Evolutionary conservation across 306 rosid genomes (phyloP).

Genomic region (Ochetophila trinervis): DNA sequence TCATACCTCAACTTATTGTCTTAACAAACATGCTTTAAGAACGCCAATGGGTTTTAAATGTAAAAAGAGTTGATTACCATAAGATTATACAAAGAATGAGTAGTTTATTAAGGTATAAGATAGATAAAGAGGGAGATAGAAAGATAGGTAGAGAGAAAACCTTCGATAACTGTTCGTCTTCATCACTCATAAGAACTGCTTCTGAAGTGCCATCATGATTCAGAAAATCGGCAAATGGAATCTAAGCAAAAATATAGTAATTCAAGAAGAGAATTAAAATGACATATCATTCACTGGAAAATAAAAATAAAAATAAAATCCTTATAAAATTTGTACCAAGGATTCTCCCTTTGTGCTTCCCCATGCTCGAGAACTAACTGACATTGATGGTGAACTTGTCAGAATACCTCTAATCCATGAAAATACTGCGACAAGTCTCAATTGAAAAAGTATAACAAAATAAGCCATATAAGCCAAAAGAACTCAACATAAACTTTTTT

Average conservation of each 20-base stretch:
- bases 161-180: slow-evolving; percentile 60
- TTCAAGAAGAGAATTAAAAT: not conserved
- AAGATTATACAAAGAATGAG: not conserved
- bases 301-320: slow-evolving; percentile 12
- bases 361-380: slow-evolving; percentile 93
- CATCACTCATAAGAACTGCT: slow-evolving; percentile 67
- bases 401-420: slow-evolving; percentile 15
- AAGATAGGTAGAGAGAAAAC: slow-evolving; percentile 33
- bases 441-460: not conserved
- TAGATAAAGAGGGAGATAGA: not conserved
- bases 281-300: not conserved
- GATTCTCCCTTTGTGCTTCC: slow-evolving; percentile 69
- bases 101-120: not conserved
- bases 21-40: not conserved
- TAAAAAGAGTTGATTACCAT: not conserved
- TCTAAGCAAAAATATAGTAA: slow-evolving; percentile 41
- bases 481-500: slow-evolving; percentile 4
- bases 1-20: not conserved
- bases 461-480: not conserved
- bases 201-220: slow-evolving; percentile 70
- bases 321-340: slow-evolving; percentile 51
- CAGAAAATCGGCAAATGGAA: slow-evolving; percentile 88
- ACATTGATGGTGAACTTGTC: slow-evolving; percentile 28
- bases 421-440: slow-evolving; percentile 8
- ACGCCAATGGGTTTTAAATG: not conserved